Conservation (phyloP, 352 stramenopile genomes). For the Pythium sukuiense region DNA sequence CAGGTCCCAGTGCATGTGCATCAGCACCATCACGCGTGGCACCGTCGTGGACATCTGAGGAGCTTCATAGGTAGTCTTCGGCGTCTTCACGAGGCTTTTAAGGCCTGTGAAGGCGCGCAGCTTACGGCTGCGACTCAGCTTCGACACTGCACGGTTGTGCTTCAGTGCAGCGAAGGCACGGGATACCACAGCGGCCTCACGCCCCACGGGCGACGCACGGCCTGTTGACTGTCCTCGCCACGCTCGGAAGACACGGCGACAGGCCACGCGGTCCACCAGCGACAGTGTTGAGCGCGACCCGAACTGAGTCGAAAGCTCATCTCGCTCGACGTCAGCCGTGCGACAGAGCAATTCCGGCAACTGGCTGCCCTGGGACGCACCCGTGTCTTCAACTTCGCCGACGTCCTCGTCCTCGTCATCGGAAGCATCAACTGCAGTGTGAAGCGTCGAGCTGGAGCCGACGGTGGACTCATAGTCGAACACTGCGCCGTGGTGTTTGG, state of each 20-base stretch:
- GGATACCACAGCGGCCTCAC: conserved; percentile 36
- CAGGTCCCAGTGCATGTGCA: conserved; percentile 30
- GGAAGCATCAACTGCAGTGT: conserved; percentile 17
- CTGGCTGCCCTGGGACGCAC: conserved; percentile 54
- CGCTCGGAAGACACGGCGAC: conserved; percentile 32
- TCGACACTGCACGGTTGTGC: conserved; percentile 30
- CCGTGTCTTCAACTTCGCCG: conserved; percentile 37
- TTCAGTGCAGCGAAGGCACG: conserved; percentile 51
- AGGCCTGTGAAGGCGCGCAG: conserved; percentile 43
- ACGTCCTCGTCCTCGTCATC: conserved; percentile 8
- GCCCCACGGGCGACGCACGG: background rate
- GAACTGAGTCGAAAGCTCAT: conserved; percentile 3
- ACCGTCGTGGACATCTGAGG: background rate
- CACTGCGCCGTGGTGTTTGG: background rate
- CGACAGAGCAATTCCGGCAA: conserved; percentile 54
- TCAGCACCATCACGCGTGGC: background rate
- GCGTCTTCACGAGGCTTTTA: conserved; percentile 21
- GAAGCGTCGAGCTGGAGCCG: conserved; percentile 15
- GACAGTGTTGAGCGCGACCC: conserved; percentile 11
- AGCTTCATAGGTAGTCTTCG: background rate
- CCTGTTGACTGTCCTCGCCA: conserved; percentile 25
- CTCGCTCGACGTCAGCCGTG: conserved; percentile 34
- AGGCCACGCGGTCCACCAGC: conserved; percentile 22
- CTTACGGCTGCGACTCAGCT: conserved; percentile 38
- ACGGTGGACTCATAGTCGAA: conserved; percentile 64